phyloP scores from a whole-genome alignment of 1,284 basidiomycete species.

The Cryptococcus jaspeensis region DNA sequence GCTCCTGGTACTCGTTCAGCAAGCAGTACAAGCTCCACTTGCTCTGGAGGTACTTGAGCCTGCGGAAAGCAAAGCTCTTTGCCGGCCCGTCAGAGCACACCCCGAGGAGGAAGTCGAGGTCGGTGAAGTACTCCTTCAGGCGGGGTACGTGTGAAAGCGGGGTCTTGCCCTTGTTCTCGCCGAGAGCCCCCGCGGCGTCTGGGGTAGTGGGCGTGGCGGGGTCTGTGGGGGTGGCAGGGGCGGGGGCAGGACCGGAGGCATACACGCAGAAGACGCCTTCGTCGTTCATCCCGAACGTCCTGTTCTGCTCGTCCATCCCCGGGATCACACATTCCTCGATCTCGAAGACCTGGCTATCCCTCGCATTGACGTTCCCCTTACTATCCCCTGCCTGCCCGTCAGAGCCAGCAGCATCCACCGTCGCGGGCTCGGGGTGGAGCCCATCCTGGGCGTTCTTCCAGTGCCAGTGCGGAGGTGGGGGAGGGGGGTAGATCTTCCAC shows the following conservation, averaged over 20 bases:
- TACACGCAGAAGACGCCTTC: slow-evolving; percentile 87
- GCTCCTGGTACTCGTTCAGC: slow-evolving; percentile 90
- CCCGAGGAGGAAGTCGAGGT: slow-evolving; percentile 84
- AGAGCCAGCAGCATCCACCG: neutral
- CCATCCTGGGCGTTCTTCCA: slow-evolving; percentile 63
- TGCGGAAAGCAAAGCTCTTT: slow-evolving; percentile 91
- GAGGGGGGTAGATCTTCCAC: slow-evolving; percentile 86
- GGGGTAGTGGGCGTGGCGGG: neutral
- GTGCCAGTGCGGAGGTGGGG: slow-evolving; percentile 91
- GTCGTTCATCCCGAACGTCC: slow-evolving; percentile 72
- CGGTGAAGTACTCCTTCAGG: slow-evolving; percentile 91
- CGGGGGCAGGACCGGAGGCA: slow-evolving; percentile 6
- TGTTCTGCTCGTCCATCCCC: slow-evolving; percentile 39
- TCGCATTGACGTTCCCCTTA: neutral
- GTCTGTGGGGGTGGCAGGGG: neutral
- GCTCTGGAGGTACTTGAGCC: slow-evolving; percentile 89
- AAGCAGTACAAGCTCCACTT: slow-evolving; percentile 95
- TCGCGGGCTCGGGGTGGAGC: slow-evolving; percentile 34
- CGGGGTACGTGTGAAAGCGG: slow-evolving; percentile 78
- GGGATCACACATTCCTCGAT: slow-evolving; percentile 72
- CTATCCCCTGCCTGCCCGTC: slow-evolving; percentile 44
- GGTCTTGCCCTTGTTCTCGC: slow-evolving; percentile 39
- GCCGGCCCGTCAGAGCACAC: slow-evolving; percentile 92
- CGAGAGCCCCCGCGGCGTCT: neutral
- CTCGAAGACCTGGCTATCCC: slow-evolving; percentile 57